Evolutionary conservation across 2,329 filamentous ascomycete species (phyloP), one percentile per base, ranked within the genome.

Genomic region (Calonectria pauciramosa): DNA sequence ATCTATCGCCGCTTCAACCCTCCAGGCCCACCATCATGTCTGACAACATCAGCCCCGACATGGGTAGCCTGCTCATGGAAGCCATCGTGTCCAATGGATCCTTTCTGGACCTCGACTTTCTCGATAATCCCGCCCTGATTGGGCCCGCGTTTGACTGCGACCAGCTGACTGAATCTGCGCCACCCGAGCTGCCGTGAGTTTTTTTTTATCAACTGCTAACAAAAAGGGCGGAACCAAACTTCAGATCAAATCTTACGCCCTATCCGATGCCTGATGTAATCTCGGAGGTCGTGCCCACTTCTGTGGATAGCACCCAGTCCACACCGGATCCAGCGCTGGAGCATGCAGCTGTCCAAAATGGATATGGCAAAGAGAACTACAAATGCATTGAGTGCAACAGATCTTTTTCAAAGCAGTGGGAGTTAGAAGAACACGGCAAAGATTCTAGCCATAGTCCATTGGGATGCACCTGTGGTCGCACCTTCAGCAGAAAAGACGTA

Each of bases 141-240:
- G 49, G 32, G 5, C 59, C 23, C 10, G 13, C 16, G 32, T 49
- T 71, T 18, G 32, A 52, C 47, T 71, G 65, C 28, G 23, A 56
- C 26, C 56, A 14, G 32, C 47, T 66, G 23, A 38, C 23, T 14
- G 38, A 30, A 18, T 32, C 30, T 20, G 8, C 20, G 4, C 28
- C 14, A 26, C 44, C 59, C 36, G 20, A 51, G 32, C 28, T 51
- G 5, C 14, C n/a, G 68, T 66, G 59, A 56, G 68, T 65, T 71
- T 71, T 71, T 65, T 71, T 63, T 64, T 65, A 64, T 20, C 68
- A 47, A 38, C 16, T 56, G 59, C 68, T 71, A 71, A 71, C 59
- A 71, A 71, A 65, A 64, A 71, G 68, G 68, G 68, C 26, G 67
- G n/a, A n/a, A n/a, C n/a, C n/a, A n/a, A n/a, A n/a, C n/a, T n/a